These are phyloP conservation scores for Vitis hybrid DNA, from an alignment of 177 flowering plant species.

Conservation along the genomic window DNA sequence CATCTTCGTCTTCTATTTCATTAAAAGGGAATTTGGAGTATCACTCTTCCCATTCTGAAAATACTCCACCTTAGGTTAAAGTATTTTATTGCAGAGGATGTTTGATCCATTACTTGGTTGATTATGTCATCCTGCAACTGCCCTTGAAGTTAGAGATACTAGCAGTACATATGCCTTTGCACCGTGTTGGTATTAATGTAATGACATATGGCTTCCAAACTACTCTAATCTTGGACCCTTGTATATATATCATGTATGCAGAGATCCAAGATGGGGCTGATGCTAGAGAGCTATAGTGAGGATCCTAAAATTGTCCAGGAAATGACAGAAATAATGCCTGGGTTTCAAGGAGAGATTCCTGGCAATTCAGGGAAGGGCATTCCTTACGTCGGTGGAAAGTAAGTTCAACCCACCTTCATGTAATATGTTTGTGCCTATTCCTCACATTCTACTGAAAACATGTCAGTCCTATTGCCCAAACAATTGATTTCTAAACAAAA, in stretches of 20 bases:
- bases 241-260: not conserved
- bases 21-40: no score
- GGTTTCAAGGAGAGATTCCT: slow-evolving; percentile 36
- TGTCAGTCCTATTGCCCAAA: no score
- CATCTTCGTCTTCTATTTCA: no score
- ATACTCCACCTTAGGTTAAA: no score
- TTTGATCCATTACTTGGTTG: no score
- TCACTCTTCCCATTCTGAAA: no score
- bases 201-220: slow-evolving; percentile 22
- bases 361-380: slow-evolving; percentile 10
- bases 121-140: slow-evolving; percentile 20
- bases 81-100: no score
- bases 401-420: not conserved
- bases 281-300: slow-evolving; percentile 40
- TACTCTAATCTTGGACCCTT: slow-evolving; percentile 13
- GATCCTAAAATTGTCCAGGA: slow-evolving; percentile 22
- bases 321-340: slow-evolving; percentile 35
- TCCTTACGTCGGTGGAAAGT: slow-evolving; percentile 33
- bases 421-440: no score
- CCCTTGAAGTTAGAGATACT: slow-evolving; percentile 50
- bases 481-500: no score
- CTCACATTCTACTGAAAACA: no score
- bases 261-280: slow-evolving; percentile 42
- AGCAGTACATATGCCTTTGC: slow-evolving; percentile 31
- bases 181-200: slow-evolving; percentile 9